Evolutionary conservation across 768 basidiomycete species (phyloP).

Genomic region (Lentinus brumalis): DNA sequence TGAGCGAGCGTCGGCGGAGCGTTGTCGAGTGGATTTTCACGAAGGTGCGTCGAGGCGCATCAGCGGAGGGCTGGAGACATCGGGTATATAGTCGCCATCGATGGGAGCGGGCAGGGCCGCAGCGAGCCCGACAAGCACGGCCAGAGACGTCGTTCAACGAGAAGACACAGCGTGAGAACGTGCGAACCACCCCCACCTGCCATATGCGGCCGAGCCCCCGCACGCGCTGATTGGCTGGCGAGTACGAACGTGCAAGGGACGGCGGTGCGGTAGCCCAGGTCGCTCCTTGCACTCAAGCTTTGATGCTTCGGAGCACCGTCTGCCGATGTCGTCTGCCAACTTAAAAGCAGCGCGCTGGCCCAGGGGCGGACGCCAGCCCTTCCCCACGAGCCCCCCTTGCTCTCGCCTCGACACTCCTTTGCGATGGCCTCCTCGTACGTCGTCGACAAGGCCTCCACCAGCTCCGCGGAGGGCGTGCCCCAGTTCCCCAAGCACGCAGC

Average conservation of each 20-base stretch:
- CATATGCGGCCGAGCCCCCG: constrained; percentile 4
- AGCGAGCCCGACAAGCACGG: too few species aligned
- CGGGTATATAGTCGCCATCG: too few species aligned
- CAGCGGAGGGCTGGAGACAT: neutral
- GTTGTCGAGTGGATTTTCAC: neutral
- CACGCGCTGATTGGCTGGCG: constrained; percentile 19
- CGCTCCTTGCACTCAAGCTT: neutral
- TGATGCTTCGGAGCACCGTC: constrained; percentile 9
- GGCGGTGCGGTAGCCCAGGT: neutral
- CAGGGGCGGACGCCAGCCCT: constrained; percentile 10
- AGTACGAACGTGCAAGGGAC: constrained; percentile 29
- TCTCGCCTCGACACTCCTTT: constrained; percentile 6
- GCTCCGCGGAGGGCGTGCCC: constrained; percentile 17
- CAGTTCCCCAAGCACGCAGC: constrained; percentile 5
- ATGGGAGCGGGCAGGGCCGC: neutral
- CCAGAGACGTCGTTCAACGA: neutral
- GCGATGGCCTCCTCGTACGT: constrained; percentile 22
- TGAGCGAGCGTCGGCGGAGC: neutral
- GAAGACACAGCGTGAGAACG: constrained; percentile 16
- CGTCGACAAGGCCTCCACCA: constrained; percentile 22
- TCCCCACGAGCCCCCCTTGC: constrained; percentile 9
- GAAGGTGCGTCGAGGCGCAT: too few species aligned
- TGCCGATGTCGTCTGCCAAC: constrained; percentile 3
- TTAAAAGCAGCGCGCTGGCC: constrained; percentile 12
- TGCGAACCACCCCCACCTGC: neutral